Base-by-base conservation (phyloP, 169 alveolate genomes). In the Cytauxzoon felis region DNA sequence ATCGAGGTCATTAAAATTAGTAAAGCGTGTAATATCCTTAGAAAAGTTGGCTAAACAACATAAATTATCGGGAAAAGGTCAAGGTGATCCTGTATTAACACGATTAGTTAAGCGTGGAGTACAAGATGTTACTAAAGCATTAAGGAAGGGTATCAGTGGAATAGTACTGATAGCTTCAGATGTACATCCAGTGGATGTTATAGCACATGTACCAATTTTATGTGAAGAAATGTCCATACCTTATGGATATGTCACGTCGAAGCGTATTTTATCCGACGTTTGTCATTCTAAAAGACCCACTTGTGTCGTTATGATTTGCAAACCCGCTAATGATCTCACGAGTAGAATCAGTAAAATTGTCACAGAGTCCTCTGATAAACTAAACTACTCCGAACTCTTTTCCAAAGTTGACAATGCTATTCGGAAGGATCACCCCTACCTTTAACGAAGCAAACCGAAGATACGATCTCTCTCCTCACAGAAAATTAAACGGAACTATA, bases 211-310 rank as follows among this genome's bases (percentile, higher is more conserved):
- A 16, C 99, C 99, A 30, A 69, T 94, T 19, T 82, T 94, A 43
- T 96, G 99, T 73, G 99, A 96, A 68, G 95, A 92, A 52, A 79
- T 89, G 50, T 87, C 90, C 34, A 70, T 93, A 32, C 94, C 97
- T 11, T 96, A 96, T 78, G 91, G 94, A 43, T 96, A 93, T 78
- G 94, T 96, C 16, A 82, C 93, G 53, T 80, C 95, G 45, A 93
- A 95, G 76, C 87, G 89, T 75, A 90, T 88, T 6, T 85, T 96
- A 49, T 98, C 98, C 40, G 91, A 85, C 33, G 93, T 96, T 32
- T 94, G 97, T 72, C 88, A 91, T 65, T 91, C 98, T 30, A 94
- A 94, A 78, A 84, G 98, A 68, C 97, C 99, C 13, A 94, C 98
- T 24, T 88, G 97, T 32, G 97, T 94, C 40, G 90, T 94, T 29